Conservation (phyloP, 495 filamentous ascomycete species). For the Penicilliopsis zonata region DNA sequence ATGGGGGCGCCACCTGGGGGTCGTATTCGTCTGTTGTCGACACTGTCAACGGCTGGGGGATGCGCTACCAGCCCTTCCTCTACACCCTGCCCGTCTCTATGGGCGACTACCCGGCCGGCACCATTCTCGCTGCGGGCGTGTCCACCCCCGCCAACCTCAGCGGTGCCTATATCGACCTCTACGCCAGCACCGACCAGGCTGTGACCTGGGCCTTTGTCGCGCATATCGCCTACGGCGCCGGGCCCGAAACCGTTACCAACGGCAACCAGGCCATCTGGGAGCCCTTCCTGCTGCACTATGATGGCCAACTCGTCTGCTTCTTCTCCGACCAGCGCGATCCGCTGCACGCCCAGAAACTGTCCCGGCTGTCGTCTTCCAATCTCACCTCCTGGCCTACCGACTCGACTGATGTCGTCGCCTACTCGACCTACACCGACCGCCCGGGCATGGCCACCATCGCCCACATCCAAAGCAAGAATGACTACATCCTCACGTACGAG, state of each 20-base stretch:
- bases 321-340: constrained; percentile 55
- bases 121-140: constrained; percentile 43
- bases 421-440: constrained; percentile 38
- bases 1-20: constrained; percentile 42
- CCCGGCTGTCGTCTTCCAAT: constrained; percentile 41
- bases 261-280: constrained; percentile 51
- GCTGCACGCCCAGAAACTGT: constrained; percentile 48
- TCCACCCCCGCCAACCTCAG: constrained; percentile 42
- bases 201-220: constrained; percentile 47
- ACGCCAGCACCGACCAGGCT: constrained; percentile 42
- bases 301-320: constrained; percentile 40
- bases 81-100: constrained; percentile 40
- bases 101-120: constrained; percentile 39
- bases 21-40: constrained; percentile 41
- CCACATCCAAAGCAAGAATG: constrained; percentile 33
- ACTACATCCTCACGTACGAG: constrained; percentile 48
- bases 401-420: constrained; percentile 48
- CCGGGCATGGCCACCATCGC: constrained; percentile 51
- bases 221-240: constrained; percentile 42
- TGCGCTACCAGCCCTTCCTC: constrained; percentile 48
- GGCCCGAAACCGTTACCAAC: constrained; percentile 41
- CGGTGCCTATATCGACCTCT: constrained; percentile 49
- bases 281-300: constrained; percentile 40
- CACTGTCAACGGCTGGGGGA: constrained; percentile 42
- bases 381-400: constrained; percentile 37